Evolutionary conservation across 441 rosid species (phyloP), one percentile per base, ranked within the genome.

Genomic region (Pelargonium myrrhifolium): DNA sequence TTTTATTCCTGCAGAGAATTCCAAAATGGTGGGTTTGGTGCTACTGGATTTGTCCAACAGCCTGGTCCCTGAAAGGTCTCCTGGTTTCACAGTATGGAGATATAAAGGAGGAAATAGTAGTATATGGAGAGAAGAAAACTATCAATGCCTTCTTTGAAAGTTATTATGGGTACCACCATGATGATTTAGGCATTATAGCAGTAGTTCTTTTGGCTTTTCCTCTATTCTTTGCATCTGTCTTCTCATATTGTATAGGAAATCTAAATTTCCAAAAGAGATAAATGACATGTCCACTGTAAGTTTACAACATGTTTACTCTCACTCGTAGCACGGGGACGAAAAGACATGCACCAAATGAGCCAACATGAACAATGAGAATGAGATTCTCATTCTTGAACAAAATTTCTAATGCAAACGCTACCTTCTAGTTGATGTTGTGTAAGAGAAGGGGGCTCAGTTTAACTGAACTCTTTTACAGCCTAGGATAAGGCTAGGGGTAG

Each of bases 1-100:
- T 24, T 60, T 10, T 14, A 17, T 31, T 3, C 37, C 68, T 75
- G 76, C 81, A 81, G 84, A 8, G 40, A 17, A 64, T 75, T 21
- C 82, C 86, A 43, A 74, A 55, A 40, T 80, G 82, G 86, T 83
- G 84, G 86, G 64, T 67, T 0, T 78, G 84, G 81, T 21, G 62
- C 31, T 77, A 77, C 15, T 78, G 86, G 86, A 77, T 79, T 21
- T 74, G 68, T 63, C 84, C 82, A 6, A 70, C 71, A 8, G 9
- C 79, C 9, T 79, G 87, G 85, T 60, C 80, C 2, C 37, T 83
- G 20, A 81, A 70, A 66, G 83, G 69, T 37, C 35, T 83, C 14
- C 55, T 83, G 0, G 40, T 74, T 37, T 81, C 85, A 11, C 83
- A 77, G 65, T 83, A 75, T 22, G 84, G 79, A 64, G 83, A 83